Conservation (phyloP, 495 filamentous ascomycete species). For the Xylaria palmicola region DNA sequence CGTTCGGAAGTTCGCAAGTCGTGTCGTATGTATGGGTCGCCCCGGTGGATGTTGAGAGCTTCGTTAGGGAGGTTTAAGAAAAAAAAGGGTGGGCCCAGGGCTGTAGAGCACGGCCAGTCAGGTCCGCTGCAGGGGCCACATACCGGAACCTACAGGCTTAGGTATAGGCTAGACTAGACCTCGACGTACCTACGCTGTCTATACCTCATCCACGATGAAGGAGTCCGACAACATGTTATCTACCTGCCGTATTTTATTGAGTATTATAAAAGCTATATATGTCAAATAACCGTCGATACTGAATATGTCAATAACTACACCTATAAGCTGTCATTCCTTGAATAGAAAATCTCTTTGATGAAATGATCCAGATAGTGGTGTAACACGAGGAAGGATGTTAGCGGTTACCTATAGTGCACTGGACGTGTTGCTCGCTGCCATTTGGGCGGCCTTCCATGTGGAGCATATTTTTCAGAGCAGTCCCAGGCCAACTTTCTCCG, state of each 20-base stretch:
- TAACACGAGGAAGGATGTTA: not conserved
- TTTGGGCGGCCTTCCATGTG: not conserved
- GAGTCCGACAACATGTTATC: no score
- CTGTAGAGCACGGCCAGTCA: not conserved
- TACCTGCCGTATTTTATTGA: no score
- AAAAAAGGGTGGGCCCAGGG: constrained; percentile 23
- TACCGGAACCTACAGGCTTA: not conserved
- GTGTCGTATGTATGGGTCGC: not conserved
- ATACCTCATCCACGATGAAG: not conserved
- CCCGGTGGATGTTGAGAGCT: constrained; percentile 10
- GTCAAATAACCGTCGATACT: no score
- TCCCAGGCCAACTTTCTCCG: not conserved
- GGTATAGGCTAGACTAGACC: not conserved
- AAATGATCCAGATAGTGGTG: no score
- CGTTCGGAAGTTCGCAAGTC: not conserved
- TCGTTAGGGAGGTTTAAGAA: constrained; percentile 23
- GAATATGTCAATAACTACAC: no score
- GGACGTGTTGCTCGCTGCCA: no score
- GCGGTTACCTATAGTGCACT: not conserved
- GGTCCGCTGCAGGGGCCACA: constrained; percentile 6
- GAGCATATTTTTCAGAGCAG: not conserved
- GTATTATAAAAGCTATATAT: no score
- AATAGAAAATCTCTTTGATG: no score
- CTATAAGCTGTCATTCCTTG: no score
- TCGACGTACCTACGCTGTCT: no score